phyloP scores from a whole-genome alignment of 2,329 filamentous ascomycete species.

The Calonectria ilicicola region DNA sequence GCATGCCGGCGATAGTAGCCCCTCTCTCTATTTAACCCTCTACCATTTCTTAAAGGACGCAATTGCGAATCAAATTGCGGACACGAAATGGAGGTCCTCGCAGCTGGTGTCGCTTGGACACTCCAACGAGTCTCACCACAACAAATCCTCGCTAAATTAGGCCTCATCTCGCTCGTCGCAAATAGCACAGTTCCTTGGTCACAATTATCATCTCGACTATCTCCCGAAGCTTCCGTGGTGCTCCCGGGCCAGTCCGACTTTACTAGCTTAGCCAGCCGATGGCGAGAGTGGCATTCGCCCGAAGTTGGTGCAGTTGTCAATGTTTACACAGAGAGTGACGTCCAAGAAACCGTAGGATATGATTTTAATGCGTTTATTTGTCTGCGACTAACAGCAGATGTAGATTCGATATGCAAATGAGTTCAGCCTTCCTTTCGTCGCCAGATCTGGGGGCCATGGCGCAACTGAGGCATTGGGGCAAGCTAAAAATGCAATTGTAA shows the following conservation, averaged over 20 bases:
- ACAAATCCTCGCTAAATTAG: constrained; percentile 12
- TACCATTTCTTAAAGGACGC: not conserved
- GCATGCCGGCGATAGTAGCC: not conserved
- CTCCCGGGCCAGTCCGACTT: constrained; percentile 8
- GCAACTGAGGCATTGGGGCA: constrained; percentile 26
- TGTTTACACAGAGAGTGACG: constrained; percentile 21
- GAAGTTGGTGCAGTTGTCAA: constrained; percentile 18
- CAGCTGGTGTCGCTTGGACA: constrained; percentile 25
- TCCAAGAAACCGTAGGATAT: constrained; percentile 27
- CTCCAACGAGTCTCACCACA: constrained; percentile 7
- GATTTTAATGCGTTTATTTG: rapidly evolving
- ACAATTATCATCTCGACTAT: constrained; percentile 19
- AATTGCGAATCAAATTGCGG: too few species aligned
- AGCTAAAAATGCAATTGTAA: constrained; percentile 21
- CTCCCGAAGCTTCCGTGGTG: constrained; percentile 15
- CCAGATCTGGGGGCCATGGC: constrained; percentile 30
- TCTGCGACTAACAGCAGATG: not conserved
- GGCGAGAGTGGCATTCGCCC: constrained; percentile 34
- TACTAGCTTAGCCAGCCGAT: constrained; percentile 4
- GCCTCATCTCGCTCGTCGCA: constrained; percentile 13
- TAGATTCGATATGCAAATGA: constrained; percentile 30
- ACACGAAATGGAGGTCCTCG: constrained; percentile 26
- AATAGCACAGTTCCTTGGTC: constrained; percentile 16
- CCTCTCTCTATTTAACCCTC: not conserved
- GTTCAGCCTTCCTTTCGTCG: constrained; percentile 12